These are phyloP conservation scores for Pestalotiopsis fici DNA, from an alignment of 2,329 filamentous ascomycete species.

Conservation along the genomic window DNA sequence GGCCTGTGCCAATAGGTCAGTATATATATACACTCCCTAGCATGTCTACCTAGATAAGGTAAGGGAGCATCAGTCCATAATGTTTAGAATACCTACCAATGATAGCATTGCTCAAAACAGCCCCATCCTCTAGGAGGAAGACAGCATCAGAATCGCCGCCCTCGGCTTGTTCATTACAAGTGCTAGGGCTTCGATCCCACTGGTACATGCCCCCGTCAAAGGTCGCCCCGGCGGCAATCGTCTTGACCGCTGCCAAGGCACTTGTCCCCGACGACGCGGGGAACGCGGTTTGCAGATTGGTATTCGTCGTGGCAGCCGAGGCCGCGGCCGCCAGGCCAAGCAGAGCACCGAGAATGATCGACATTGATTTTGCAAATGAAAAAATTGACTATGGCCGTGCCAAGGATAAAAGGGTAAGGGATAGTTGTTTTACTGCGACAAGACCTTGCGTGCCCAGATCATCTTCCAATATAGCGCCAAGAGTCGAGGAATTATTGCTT, in stretches of 20 bases:
- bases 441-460: too few species aligned
- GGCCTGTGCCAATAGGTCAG: neutral
- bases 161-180: constrained; percentile 8
- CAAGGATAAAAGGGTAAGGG: too few species aligned
- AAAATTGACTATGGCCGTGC: neutral
- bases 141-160: constrained; percentile 1
- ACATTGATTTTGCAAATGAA: neutral
- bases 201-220: constrained; percentile 48
- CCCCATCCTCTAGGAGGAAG: neutral
- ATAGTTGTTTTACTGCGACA: too few species aligned
- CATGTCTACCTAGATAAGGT: neutral
- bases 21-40: too few species aligned
- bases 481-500: neutral
- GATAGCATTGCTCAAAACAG: neutral
- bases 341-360: neutral
- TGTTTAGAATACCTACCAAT: neutral
- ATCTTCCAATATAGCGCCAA: neutral
- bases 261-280: constrained; percentile 40
- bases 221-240: constrained; percentile 40
- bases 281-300: constrained; percentile 28
- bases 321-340: neutral
- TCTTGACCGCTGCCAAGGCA: constrained; percentile 39
- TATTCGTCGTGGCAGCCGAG: constrained; percentile 19
- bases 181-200: constrained; percentile 25
- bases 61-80: neutral